Evolutionary conservation across 202 grass and related monocot species (phyloP), one percentile per base, ranked within the genome.

Genomic region (Alloteropsis angusta): DNA sequence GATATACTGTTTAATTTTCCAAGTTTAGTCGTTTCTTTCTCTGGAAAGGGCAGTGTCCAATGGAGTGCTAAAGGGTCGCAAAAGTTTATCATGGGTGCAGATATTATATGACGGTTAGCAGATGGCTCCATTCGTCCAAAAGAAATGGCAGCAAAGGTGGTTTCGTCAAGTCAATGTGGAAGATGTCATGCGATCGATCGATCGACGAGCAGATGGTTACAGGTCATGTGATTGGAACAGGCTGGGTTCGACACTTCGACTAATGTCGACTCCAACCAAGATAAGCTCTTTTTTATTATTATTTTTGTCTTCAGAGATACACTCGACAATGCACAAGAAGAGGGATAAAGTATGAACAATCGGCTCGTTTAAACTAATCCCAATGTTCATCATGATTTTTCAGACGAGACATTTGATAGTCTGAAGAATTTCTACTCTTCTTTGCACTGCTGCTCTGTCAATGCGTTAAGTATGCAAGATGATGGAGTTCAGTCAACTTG

Each of bases 21-120:
- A 69, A 59, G 16, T 60, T 13, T 30, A 37, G 79, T 23, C 74
- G 76, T 65, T 50, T 77, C 21, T 77, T 58, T 48, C 19, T 37
- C 38, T 25, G 6, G 11, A 78, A 78, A 78, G 66, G 85, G 28
- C 56, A 38, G 5, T 39, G 78, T 38, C 84, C 71, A 46, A 82
- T 64, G 85, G 77, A 17, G 76, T 26, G 18, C 68, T 63, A 41
- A 85, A 73, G 68, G 79, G 73, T 11, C 65, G 14, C 19, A 19
- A 65, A 55, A 50, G 14, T 5, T 67, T 25, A 9, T 35, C 69
- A 23, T 67, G 38, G 35, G 14, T 21, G 59, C 41, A 76, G 56
- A 56, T 77, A 26, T 1, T 49, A 5, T 15, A 48, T 77, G 56
- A 35, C 41, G 55, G 2, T 17, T 9, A 25, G 0, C 35, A 45